These are phyloP conservation scores for Cystobasidium sp. DNA, from an alignment of 1,284 basidiomycete species.

Conservation along the genomic window DNA sequence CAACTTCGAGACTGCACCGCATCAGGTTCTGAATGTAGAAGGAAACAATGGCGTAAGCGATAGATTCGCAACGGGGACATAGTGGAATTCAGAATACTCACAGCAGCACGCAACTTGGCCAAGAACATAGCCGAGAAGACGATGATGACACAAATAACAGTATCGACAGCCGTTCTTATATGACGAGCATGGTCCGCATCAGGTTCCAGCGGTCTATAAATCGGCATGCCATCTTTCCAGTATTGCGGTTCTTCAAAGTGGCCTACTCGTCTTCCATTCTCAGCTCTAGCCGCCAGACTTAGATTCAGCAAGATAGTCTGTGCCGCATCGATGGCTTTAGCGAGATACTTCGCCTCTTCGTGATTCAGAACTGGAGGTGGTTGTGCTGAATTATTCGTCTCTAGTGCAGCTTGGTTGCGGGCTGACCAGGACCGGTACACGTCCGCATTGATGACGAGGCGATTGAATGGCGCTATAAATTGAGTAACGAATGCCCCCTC, in stretches of 20 bases:
- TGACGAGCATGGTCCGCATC: slow-evolving; percentile 42
- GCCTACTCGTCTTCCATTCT: slow-evolving; percentile 28
- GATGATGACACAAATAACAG: slow-evolving; percentile 41
- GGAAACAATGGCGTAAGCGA: not conserved
- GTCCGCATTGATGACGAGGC: slow-evolving; percentile 41
- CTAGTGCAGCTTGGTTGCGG: slow-evolving; percentile 12
- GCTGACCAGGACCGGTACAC: slow-evolving; percentile 41
- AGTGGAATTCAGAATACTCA: not conserved
- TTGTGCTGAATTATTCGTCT: not conserved
- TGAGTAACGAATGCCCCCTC: slow-evolving; percentile 43
- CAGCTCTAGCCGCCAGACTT: slow-evolving; percentile 22
- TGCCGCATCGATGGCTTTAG: slow-evolving; percentile 38
- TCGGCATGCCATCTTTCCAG: slow-evolving; percentile 38
- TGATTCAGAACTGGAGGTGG: slow-evolving; percentile 11
- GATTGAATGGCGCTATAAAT: slow-evolving; percentile 40
- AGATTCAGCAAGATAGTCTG: slow-evolving; percentile 31
- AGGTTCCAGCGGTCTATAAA: slow-evolving; percentile 40
- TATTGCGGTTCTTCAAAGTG: slow-evolving; percentile 41
- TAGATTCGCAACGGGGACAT: not conserved
- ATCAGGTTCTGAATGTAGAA: slow-evolving; percentile 28
- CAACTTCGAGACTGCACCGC: slow-evolving; percentile 32
- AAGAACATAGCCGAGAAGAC: slow-evolving; percentile 43
- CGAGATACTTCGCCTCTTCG: slow-evolving; percentile 39
- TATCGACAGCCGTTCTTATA: slow-evolving; percentile 40
- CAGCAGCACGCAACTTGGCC: slow-evolving; percentile 37